Base-by-base conservation (phyloP, 768 basidiomycete genomes). In the Leucocoprinus leucothites region DNA sequence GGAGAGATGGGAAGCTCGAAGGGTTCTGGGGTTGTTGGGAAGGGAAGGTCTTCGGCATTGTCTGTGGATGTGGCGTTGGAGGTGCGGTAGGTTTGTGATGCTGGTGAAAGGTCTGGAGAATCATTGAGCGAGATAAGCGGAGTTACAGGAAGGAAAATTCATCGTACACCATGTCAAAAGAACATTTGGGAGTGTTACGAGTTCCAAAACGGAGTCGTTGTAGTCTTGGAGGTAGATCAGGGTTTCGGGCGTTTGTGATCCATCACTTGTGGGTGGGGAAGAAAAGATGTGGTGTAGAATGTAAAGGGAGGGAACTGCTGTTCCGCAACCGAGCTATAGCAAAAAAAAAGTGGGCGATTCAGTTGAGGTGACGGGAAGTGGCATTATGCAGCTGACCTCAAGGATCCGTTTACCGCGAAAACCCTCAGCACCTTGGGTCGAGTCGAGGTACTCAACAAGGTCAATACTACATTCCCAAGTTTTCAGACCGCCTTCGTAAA, bases 391-490 rank as follows among this genome's bases (percentile, higher is more conserved):
- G 16, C 16, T 31, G 57, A 90, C 94, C 82, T 95, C 95, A 9
- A 95, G 64, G 9, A 91, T 69, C 14, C 77, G 76, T 61, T 78
- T 81, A 0, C 86, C 88, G 28, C 61, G 51, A 42, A 71, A 63
- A 34, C 63, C 65, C 25, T 61, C 45, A 3, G 50, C 48, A 3
- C 56, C 49, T 25, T 61, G 61, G 18, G 64, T 62, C 43, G 75
- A 57, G 19, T 77, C 72, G 11, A 91, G 72, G 61, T 86, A 87
- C 31, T 82, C 76, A 0, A 89, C 90, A 2, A 98, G 75, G 67
- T 98, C 96, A 13, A 94, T 70, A 46, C 91, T 89, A 61, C 93
- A 96, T 68, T 99, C 96, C 96, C 96, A 99, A 1, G 94, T 98
- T 71, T 98, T 98, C 49, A 98, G 68, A 4, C 96, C 96, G 19